Evolutionary conservation across 2,329 filamentous ascomycete species (phyloP), one percentile per base, ranked within the genome.

Genomic region (Calonectria hongkongensis): DNA sequence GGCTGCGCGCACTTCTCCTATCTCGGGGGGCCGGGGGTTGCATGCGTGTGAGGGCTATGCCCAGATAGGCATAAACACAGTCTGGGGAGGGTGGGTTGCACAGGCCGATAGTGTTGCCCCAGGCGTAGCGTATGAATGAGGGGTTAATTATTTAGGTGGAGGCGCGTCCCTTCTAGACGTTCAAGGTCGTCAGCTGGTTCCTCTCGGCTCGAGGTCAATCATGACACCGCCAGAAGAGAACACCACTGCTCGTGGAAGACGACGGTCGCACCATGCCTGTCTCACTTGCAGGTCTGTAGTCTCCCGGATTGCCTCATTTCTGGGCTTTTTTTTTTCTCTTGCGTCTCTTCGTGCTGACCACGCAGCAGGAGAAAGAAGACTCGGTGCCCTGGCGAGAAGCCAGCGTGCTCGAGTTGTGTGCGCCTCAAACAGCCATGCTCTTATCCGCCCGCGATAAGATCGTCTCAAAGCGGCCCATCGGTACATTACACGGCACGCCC

Each of bases 351-450:
- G 13, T 43, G 41, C 28, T 60, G 54, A 60, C 54, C 21, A 27
- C n/a, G 36, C 33, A 2, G 43, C 70, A 82, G 87, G 78, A 80
- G 87, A 66, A 89, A 89, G 76, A 89, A 89, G 77, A 88, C 85
- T 2, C 85, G 88, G 41, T 89, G 88, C 76, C 88, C 88, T 0
- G 88, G 87, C 8, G 88, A 89, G 78, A 88, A 86, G 75, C 88
- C 88, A 6, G 83, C 85, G 1, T 89, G 88, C 71, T 89, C 88
- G 12, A 88, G 86, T 75, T 89, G 88, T 76, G 81, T 85, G 13
- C 85, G 88, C 18, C 82, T 89, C 10, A 85, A 85, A 63, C 87
- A 89, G 78, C 76, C 84, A 48, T 88, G 87, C 76, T 84, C 86
- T 13, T 89, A 88, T 77, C 81, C 86, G 18, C 79, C 82, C 4